These are phyloP conservation scores for Rhodotorula glutinis DNA, from an alignment of 1,284 basidiomycete species.

Conservation along the genomic window DNA sequence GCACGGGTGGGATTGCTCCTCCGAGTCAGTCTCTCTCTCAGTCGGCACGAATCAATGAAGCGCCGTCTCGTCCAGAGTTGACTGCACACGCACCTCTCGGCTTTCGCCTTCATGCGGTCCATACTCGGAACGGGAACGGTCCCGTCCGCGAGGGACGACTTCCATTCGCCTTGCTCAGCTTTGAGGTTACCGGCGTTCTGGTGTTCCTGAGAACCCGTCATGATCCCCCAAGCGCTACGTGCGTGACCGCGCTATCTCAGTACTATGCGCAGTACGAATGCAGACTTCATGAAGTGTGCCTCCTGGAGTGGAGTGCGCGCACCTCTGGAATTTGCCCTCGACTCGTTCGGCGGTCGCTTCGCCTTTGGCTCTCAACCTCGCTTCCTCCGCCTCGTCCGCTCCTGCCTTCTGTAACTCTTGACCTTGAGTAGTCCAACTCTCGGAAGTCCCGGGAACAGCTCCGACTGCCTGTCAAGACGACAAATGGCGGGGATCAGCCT, in stretches of 20 bases:
- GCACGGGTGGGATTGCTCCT: too few relatives aligned
- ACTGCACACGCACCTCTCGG: slow-evolving; percentile 39
- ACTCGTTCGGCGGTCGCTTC: slow-evolving; percentile 46
- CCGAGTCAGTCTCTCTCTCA: too few relatives aligned
- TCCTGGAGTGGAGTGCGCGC: neutral
- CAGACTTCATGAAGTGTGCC: too few relatives aligned
- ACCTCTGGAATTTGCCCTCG: slow-evolving; percentile 48
- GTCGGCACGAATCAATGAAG: too few relatives aligned
- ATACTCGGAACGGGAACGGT: slow-evolving; percentile 14
- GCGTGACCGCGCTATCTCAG: too few relatives aligned
- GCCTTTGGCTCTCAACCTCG: slow-evolving; percentile 44
- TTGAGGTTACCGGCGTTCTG: slow-evolving; percentile 48
- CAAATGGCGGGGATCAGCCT: too few relatives aligned
- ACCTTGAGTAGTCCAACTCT: slow-evolving; percentile 44
- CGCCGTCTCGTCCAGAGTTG: too few relatives aligned
- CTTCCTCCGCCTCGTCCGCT: slow-evolving; percentile 45
- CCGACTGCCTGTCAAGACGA: slow-evolving; percentile 30
- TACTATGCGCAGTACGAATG: too few relatives aligned
- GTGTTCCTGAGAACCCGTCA: slow-evolving; percentile 47
- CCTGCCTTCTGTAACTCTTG: slow-evolving; percentile 43
- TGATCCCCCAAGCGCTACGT: slow-evolving; percentile 47
- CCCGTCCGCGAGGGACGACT: slow-evolving; percentile 40
- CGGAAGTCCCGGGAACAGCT: slow-evolving; percentile 10
- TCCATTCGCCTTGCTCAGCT: slow-evolving; percentile 47
- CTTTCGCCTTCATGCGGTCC: slow-evolving; percentile 33